Evolutionary conservation across 345 rosid genomes (phyloP), one percentile per base, ranked within the genome.

Genomic region (Pugionium dolabratum): DNA sequence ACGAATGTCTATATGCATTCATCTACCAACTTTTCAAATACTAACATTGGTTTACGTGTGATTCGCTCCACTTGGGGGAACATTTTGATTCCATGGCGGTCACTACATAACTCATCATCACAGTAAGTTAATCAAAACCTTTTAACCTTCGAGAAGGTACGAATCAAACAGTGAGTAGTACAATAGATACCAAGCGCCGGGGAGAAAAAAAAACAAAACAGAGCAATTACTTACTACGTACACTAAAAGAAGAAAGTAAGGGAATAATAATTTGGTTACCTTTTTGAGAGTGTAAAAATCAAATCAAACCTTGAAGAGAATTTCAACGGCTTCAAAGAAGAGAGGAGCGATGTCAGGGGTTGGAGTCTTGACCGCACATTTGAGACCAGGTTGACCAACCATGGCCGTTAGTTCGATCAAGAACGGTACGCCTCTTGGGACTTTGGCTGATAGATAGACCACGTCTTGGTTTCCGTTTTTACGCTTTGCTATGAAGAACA

Each of bases 401-500:
- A 70, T 76, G 28, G 92, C 81, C 4, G 98, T 86, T 54, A 93
- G 85, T 48, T 93, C 98, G 9, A 86, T 76, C 78, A 93, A 73
- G 76, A 93, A 75, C 0, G 96, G 89, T 47, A 90, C 51, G n/a
- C 82, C 97, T 49, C 72, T 76, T 4, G 98, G 92, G 62, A 85
- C 82, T 75, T 83, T 90, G 9, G 94, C 79, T 0, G 98, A 88
- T 74, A 90, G 87, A 79, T 93, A 90, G 73, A 86, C 81, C 7
- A 90, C 96, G 32, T 93, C 98, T 67, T 90, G 97, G 77, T 83
- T 90, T 1, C 85, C 96, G 7, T 90, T 84, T 73, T 93, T 93
- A 70, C 95, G 86, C 78, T 88, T 93, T 1, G 98, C 98, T 9
- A 89, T 87, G 69, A 90, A 88, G 82, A 88, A 90, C 85, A 90